Base-by-base conservation (phyloP, 2,329 filamentous ascomycete species). In the Epichloe typhina region DNA sequence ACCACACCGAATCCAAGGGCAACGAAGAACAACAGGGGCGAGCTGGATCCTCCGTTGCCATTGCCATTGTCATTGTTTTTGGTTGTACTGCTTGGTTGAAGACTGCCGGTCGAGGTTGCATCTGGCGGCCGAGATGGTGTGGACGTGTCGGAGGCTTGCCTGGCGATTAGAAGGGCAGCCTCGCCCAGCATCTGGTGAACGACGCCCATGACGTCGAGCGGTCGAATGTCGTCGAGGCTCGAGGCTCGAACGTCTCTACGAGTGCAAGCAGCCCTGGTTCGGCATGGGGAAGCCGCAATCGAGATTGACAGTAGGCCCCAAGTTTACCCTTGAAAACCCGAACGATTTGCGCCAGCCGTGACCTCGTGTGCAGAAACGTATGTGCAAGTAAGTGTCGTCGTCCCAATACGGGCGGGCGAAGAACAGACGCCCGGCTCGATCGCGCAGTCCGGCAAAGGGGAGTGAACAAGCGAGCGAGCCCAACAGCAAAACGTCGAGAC, bases 1-100 rank as follows among this genome's bases (percentile, higher is more conserved):
- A 98, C 93, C 19, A 98, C 93, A 60, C 93, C 93, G 62, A 98
- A 97, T 4, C 93, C 93, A 33, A 98, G 74, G 15, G 93, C 91
- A 51, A 97, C 89, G 65, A 97, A 96, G 72, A 97, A 97, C 5
- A 74, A 64, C 19, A 74, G 57, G 5, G 72, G 72, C 5, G 71
- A 74, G 51, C 66, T 74, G 31, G 65, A 64, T 41, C 66, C 63
- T 31, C 56, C 52, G 37, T 50, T 49, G 4, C 53, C 52, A 47
- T 54, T 52, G 39, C 53, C 51, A 47, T 53, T 50, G 38, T 57
- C 55, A 33, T 57, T 57, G 50, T 58, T 47, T 44, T 53, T 44
- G 51, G 55, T 53, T 39, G 53, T 52, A 39, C 45, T 44, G n/a
- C 53, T 46, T 2, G 54, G 38, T n/a, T 38, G 52, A 5, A 41